Conservation (phyloP, 306 rosid species). For the Cicer pinnatifidum region DNA sequence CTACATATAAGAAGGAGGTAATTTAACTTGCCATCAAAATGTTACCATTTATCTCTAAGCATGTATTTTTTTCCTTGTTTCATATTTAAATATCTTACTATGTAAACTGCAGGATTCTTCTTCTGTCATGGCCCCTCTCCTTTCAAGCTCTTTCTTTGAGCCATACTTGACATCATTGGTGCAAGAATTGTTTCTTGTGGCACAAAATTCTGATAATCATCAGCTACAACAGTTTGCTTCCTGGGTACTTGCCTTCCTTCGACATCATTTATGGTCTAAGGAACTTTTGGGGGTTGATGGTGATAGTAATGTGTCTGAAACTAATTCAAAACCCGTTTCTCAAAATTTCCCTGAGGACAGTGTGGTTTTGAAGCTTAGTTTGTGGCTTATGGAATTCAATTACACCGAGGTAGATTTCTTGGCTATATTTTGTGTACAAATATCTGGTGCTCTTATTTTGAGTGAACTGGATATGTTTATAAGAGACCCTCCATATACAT, state of each 20-base stretch:
- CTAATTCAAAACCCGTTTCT: conserved; percentile 59
- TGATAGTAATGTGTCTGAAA: conserved; percentile 46
- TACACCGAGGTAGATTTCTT: conserved; percentile 59
- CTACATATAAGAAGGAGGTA: conserved; percentile 67
- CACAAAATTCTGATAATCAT: conserved; percentile 78
- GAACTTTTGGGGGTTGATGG: conserved; percentile 50
- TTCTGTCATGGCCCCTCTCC: conserved; percentile 69
- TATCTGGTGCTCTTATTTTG: conserved; percentile 26
- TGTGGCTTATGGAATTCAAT: conserved; percentile 75
- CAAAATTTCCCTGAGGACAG: conserved; percentile 74
- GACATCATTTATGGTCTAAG: conserved; percentile 69
- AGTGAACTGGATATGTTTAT: conserved; percentile 28
- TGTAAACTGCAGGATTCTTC: conserved; percentile 62
- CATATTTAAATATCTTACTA: conserved; percentile 35
- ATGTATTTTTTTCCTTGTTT: background rate
- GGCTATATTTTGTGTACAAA: conserved; percentile 29
- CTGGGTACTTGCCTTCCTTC: conserved; percentile 82
- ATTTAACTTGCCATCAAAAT: conserved; percentile 32
- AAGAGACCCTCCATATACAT: conserved; percentile 37
- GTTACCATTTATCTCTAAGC: conserved; percentile 6
- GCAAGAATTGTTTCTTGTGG: conserved; percentile 94
- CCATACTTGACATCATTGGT: conserved; percentile 71
- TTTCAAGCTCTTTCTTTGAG: conserved; percentile 63
- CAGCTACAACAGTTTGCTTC: conserved; percentile 83
- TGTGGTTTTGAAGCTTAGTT: conserved; percentile 66